Evolutionary conservation across 495 filamentous ascomycete genomes (phyloP).

Genomic region (Copromyces sp.): DNA sequence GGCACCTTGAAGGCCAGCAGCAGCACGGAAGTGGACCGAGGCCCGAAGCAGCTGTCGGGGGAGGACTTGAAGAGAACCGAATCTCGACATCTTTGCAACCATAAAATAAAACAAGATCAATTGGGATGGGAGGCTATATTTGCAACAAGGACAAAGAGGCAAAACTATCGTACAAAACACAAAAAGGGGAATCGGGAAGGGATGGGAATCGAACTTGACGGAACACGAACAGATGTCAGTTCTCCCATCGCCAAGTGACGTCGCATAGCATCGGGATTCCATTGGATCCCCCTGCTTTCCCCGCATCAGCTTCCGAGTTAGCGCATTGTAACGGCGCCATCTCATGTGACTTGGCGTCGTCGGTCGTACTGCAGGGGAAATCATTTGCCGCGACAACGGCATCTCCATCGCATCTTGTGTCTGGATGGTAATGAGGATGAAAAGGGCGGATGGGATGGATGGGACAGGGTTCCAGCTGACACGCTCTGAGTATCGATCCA

Average conservation of each 20-base stretch:
- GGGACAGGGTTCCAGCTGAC: too few species aligned
- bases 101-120: neutral
- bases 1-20: neutral
- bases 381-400: neutral
- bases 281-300: neutral
- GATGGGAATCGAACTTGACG: neutral
- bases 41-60: neutral
- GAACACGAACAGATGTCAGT: neutral
- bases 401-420: neutral
- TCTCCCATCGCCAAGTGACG: slow-evolving; percentile 5
- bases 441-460: too few species aligned
- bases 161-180: neutral
- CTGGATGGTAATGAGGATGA: neutral
- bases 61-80: slow-evolving; percentile 11
- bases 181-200: neutral
- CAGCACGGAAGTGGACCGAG: neutral
- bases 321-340: neutral
- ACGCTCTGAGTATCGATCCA: too few species aligned
- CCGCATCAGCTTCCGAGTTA: neutral
- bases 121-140: neutral
- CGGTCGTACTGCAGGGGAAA: neutral
- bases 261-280: slow-evolving; percentile 20
- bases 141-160: neutral
- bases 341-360: neutral
- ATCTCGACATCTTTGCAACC: slow-evolving; percentile 12